These are phyloP conservation scores for Benincasa hispida DNA, from an alignment of 306 rosid genomes.

Conservation along the genomic window DNA sequence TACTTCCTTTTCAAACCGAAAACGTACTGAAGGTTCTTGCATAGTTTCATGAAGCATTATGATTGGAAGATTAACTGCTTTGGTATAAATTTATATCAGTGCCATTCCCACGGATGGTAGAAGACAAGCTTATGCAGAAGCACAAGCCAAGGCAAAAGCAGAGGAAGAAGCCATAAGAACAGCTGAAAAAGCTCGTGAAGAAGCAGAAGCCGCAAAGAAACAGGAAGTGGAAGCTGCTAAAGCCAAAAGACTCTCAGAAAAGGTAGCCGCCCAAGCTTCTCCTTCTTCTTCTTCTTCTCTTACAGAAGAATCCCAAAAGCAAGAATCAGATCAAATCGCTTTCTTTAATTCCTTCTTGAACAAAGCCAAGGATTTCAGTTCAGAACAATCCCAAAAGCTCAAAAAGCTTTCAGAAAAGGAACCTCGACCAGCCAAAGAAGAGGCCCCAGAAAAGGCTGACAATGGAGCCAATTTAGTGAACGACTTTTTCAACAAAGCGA, in stretches of 20 bases:
- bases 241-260: constrained; percentile 32
- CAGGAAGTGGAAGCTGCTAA: constrained; percentile 44
- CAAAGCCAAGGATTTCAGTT: constrained; percentile 9
- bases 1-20: not conserved
- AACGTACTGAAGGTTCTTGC: not conserved
- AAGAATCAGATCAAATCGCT: constrained; percentile 38
- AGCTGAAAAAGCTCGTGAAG: constrained; percentile 43
- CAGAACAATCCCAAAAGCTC: constrained; percentile 7
- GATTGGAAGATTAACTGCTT: not conserved
- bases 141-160: constrained; percentile 48
- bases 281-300: constrained; percentile 30
- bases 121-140: constrained; percentile 67
- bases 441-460: constrained; percentile 40
- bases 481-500: constrained; percentile 50
- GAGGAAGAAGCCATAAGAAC: constrained; percentile 70
- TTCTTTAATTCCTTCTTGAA: constrained; percentile 39
- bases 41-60: not conserved
- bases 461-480: constrained; percentile 45
- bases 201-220: constrained; percentile 43
- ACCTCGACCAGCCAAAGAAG: constrained; percentile 23
- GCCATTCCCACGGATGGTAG: constrained; percentile 80
- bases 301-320: constrained; percentile 49
- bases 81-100: constrained; percentile 22
- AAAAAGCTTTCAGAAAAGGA: constrained; percentile 40
- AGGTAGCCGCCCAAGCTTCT: constrained; percentile 35